Evolutionary conservation across 306 rosid genomes (phyloP).

Genomic region (Lupinus albus): DNA sequence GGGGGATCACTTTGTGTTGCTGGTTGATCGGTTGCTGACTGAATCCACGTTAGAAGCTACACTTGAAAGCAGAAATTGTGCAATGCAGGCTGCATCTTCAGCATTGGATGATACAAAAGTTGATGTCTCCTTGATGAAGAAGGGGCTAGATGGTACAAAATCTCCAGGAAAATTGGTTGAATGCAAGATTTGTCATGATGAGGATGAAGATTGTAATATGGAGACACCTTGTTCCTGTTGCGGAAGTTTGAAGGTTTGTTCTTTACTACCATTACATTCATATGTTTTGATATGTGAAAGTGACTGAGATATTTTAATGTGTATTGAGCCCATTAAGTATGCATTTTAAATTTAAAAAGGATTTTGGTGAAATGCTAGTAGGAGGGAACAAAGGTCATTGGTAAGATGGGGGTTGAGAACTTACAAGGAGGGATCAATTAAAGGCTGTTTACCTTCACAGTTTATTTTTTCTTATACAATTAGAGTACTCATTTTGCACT

Average conservation of each 20-base stretch:
- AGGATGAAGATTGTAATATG: slow-evolving; percentile 86
- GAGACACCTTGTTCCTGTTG: slow-evolving; percentile 96
- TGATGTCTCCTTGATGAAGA: slow-evolving; percentile 46
- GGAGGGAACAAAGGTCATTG: slow-evolving; percentile 21
- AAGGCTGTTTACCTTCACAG: not conserved
- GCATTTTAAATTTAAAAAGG: slow-evolving; percentile 6
- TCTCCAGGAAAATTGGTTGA: slow-evolving; percentile 62
- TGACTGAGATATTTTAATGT: slow-evolving; percentile 4
- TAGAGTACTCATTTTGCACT: not conserved
- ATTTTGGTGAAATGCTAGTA: slow-evolving; percentile 33
- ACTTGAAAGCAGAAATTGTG: slow-evolving; percentile 68
- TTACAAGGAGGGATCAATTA: slow-evolving; percentile 5
- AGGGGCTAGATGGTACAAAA: slow-evolving; percentile 45
- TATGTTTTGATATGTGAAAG: slow-evolving; percentile 21
- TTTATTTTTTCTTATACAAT: not conserved
- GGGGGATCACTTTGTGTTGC: slow-evolving; percentile 94
- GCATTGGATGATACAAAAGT: slow-evolving; percentile 43
- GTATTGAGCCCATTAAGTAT: slow-evolving; percentile 9
- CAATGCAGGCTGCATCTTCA: slow-evolving; percentile 65
- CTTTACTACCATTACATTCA: not conserved
- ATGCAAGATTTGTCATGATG: slow-evolving; percentile 96
- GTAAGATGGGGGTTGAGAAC: not conserved
- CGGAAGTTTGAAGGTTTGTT: slow-evolving; percentile 89
- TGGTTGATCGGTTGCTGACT: slow-evolving; percentile 89
- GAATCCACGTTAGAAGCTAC: slow-evolving; percentile 96